A percentile compares a stretch with the other conserved stretches of the same genome.
phyloP scores from a whole-genome alignment of 2,329 filamentous ascomycete genomes.

The Celoporthe dispersa region DNA sequence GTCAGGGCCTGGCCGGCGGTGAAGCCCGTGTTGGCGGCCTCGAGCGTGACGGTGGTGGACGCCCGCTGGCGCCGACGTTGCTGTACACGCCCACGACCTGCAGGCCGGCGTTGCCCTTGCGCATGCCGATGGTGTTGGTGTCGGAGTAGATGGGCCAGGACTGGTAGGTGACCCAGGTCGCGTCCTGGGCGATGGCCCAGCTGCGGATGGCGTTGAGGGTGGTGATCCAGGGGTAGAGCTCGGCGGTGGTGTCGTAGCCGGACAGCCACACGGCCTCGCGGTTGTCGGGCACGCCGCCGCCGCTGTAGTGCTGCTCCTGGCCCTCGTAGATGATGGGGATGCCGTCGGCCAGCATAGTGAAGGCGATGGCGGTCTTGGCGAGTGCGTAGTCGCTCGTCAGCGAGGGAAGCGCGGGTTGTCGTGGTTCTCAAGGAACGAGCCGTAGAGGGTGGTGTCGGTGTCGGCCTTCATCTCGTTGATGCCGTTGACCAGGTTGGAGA shows the following conservation, averaged over 20 bases:
- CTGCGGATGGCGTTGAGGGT: constrained; percentile 55
- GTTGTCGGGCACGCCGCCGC: constrained; percentile 47
- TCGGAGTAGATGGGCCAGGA: constrained; percentile 46
- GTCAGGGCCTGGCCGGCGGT: constrained; percentile 39
- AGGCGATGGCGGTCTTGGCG: constrained; percentile 58
- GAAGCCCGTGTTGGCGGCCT: constrained; percentile 44
- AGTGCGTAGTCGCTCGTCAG: constrained; percentile 51
- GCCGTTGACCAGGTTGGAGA: constrained; percentile 42
- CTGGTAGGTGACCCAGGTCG: constrained; percentile 45
- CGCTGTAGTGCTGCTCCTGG: constrained; percentile 59
- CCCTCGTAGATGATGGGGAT: constrained; percentile 64
- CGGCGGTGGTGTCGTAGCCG: constrained; percentile 46
- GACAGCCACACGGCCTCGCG: constrained; percentile 56
- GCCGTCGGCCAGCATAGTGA: constrained; percentile 58
- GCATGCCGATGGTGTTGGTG: constrained; percentile 47
- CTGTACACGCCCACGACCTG: constrained; percentile 47
- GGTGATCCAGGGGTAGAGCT: constrained; percentile 51
- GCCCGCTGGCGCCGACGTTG: constrained; percentile 44
- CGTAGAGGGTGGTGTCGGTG: constrained; percentile 44
- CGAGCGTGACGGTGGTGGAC: constrained; percentile 40
- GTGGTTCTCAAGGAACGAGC: constrained; percentile 55
- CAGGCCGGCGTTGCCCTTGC: constrained; percentile 45
- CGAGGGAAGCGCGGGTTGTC: constrained; percentile 51
- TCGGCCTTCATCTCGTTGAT: constrained; percentile 33
- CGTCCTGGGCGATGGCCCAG: constrained; percentile 45